Evolutionary conservation across 2,329 filamentous ascomycete species (phyloP).

Genomic region (Clarireedia paspali): DNA sequence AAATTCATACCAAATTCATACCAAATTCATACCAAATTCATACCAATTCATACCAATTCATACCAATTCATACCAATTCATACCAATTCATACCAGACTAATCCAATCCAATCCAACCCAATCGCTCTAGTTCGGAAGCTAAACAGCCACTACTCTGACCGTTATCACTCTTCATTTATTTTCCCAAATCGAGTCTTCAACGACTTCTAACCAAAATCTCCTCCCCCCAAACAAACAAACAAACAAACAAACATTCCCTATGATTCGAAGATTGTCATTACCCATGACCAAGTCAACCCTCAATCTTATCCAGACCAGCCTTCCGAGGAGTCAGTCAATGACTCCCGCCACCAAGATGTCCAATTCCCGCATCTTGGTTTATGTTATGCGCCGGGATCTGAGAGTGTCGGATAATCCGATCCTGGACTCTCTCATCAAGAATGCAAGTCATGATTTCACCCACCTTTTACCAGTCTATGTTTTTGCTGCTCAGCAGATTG

Average conservation of each 20-base stretch:
- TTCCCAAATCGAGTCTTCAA: too few species aligned
- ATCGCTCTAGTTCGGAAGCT: too few species aligned
- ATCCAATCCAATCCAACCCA: too few species aligned
- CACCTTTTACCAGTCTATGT: constrained; percentile 67
- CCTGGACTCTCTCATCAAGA: constrained; percentile 48
- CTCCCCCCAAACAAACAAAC: too few species aligned
- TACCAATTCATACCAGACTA: too few species aligned
- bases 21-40: too few species aligned
- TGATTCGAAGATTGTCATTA: neutral
- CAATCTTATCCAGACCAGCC: neutral
- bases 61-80: too few species aligned
- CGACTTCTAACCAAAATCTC: too few species aligned
- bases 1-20: too few species aligned
- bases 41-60: too few species aligned
- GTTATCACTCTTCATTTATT: too few species aligned
- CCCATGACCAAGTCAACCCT: neutral
- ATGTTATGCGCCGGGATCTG: constrained; percentile 65
- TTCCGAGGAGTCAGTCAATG: neutral
- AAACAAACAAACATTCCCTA: neutral
- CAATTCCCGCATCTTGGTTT: constrained; percentile 52
- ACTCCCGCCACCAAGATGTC: constrained; percentile 21
- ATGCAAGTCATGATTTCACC: constrained; percentile 47
- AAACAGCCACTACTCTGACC: too few species aligned
- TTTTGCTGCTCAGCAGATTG: constrained; percentile 62
- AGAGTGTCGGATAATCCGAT: constrained; percentile 69